Evolutionary conservation across 805 yeast species (phyloP).

Genomic region (Ogataea methylovora): DNA sequence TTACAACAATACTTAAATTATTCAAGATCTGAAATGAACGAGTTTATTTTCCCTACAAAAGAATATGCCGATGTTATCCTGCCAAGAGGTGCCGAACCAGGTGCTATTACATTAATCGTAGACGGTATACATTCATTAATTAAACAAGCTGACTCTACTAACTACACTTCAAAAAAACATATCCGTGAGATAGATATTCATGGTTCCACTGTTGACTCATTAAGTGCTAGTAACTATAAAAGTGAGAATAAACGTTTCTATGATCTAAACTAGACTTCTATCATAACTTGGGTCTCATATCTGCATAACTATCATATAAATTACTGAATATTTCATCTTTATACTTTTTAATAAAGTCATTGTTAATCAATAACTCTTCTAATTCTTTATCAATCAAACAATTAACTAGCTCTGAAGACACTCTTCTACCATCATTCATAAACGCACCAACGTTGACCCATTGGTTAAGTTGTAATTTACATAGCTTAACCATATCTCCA

Average conservation of each 20-base stretch:
- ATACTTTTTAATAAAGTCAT: no score
- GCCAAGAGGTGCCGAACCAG: constrained; percentile 59
- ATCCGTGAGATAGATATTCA: neutral
- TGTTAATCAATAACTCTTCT: no score
- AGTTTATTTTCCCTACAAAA: constrained; percentile 61
- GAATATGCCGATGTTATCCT: constrained; percentile 67
- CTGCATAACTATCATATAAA: no score
- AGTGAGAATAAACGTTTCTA: constrained; percentile 19
- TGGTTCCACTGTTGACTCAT: constrained; percentile 20
- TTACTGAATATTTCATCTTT: no score
- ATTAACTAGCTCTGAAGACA: no score
- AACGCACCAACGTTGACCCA: no score
- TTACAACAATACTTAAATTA: constrained; percentile 41
- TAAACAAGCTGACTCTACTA: constrained; percentile 1
- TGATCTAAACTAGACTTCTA: constrained; percentile 19
- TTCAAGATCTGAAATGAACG: constrained; percentile 60
- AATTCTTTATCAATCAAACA: no score
- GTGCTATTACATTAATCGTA: constrained; percentile 51
- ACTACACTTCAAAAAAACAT: neutral
- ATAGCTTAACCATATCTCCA: no score
- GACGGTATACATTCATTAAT: constrained; percentile 50
- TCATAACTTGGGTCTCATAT: no score
- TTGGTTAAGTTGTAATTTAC: no score
- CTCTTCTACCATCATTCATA: no score
- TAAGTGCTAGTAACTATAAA: constrained; percentile 20